Evolutionary conservation across 2,329 filamentous ascomycete species (phyloP), one percentile per base, ranked within the genome.

Genomic region (Boeremia exigua): DNA sequence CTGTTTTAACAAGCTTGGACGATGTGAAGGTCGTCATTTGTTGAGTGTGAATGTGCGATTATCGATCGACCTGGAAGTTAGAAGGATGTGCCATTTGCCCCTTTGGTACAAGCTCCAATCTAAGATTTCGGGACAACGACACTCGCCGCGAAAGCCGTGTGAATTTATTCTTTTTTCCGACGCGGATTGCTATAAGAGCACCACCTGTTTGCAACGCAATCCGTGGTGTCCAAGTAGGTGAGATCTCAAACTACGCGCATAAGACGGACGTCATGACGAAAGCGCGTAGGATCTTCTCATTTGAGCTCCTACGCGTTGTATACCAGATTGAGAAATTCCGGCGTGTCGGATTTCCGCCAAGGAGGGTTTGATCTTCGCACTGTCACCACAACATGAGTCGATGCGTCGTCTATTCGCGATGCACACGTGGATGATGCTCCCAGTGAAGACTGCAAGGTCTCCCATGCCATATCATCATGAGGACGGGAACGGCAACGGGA

Each of bases 11-110:
- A 30, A 46, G 44, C 38, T 29, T 25, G 36, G 49, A 49, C 39
- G 33, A 44, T 14, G 37, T 32, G 29, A 23, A 23, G 39, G 9
- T 37, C 55, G 43, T 54, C 55, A 53, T 56, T 23, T 23, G 19
- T 23, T 23, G 19, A 23, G 48, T 54, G 40, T 39, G 40, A 17
- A 40, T 29, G 30, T 30, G 32, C 55, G 53, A 38, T 45, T 39
- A 56, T 44, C 48, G 37, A 53, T 48, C 49, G 45, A 33, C 47
- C 25, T 27, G 14, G 37, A 25, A 55, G 34, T 27, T 30, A 19
- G 14, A 23, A 23, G 23, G 25, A 40, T 51, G 54, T 62, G 48
- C 57, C 66, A 67, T 67, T 67, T 63, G 48, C 66, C 58, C 37
- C 43, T 68, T 63, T 50, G 27, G 65, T 48, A 48, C 59, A 67